A percentile compares a stretch with the other conserved stretches of the same genome.
These are phyloP conservation scores for Chalaropsis thielavioides DNA, from an alignment of 2,329 filamentous ascomycete genomes.

Conservation along the genomic window DNA sequence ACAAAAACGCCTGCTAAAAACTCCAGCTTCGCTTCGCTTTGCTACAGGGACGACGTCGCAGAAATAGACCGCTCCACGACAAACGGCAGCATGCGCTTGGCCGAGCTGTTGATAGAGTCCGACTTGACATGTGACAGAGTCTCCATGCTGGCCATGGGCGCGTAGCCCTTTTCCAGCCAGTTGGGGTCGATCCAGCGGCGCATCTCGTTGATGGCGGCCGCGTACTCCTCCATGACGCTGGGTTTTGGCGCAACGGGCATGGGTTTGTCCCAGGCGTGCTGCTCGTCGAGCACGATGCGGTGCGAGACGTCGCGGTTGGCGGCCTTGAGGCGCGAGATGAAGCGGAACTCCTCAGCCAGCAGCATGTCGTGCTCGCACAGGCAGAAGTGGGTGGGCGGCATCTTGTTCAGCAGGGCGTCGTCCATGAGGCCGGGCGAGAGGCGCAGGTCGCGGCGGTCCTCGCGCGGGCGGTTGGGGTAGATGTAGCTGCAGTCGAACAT, in stretches of 20 bases:
- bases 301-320: slow-evolving; percentile 25
- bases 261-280: slow-evolving; percentile 37
- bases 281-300: slow-evolving; percentile 33
- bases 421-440: slow-evolving; percentile 44
- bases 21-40: no score
- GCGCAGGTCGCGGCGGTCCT: slow-evolving; percentile 36
- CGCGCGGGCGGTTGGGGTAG: slow-evolving; percentile 34
- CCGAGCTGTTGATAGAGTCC: background rate
- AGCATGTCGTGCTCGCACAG: slow-evolving; percentile 54
- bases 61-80: slow-evolving; percentile 6
- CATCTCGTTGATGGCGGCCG: slow-evolving; percentile 29
- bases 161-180: slow-evolving; percentile 15
- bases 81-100: slow-evolving; percentile 3
- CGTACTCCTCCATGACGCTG: slow-evolving; percentile 33
- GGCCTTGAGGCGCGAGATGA: slow-evolving; percentile 41
- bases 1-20: background rate
- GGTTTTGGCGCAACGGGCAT: slow-evolving; percentile 31
- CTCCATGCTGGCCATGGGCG: slow-evolving; percentile 6
- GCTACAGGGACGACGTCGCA: background rate
- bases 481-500: slow-evolving; percentile 51
- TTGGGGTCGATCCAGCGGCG: slow-evolving; percentile 30
- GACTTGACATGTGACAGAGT: background rate
- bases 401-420: slow-evolving; percentile 37
- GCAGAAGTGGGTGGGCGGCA: slow-evolving; percentile 41
- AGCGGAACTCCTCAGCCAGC: slow-evolving; percentile 43